phyloP scores from a whole-genome alignment of 176 grass and related monocot species.

The Rhynchospora breviuscula region DNA sequence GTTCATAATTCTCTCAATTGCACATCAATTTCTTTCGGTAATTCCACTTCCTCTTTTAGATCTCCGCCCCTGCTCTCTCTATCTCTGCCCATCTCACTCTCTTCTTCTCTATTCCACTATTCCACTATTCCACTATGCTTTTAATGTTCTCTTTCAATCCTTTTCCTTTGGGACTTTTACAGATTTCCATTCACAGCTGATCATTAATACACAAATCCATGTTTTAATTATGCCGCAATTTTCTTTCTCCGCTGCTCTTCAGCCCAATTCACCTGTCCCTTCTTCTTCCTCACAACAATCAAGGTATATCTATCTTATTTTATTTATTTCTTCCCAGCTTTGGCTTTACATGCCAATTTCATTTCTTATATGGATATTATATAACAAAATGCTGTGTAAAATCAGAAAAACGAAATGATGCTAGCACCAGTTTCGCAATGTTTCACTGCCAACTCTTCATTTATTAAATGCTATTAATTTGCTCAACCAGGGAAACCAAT shows the following conservation, averaged over 20 bases:
- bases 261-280: conserved; percentile 45
- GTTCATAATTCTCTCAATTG: no score
- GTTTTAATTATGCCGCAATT: conserved; percentile 45
- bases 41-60: no score
- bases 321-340: not conserved
- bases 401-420: conserved; percentile 13
- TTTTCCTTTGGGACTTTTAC: not conserved
- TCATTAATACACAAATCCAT: conserved; percentile 1
- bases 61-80: no score
- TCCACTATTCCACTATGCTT: no score
- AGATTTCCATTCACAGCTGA: no score
- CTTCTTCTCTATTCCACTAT: no score
- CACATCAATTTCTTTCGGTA: no score
- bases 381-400: not conserved
- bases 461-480: conserved; percentile 9
- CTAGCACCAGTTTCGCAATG: conserved; percentile 14
- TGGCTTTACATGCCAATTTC: not conserved
- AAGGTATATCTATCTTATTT: conserved; percentile 41
- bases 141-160: conserved; percentile 1
- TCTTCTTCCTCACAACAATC: conserved; percentile 72
- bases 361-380: no score
- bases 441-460: conserved; percentile 17
- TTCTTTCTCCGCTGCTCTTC: conserved; percentile 32
- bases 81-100: no score
- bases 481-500: conserved; percentile 50